Percentiles rank a stretch among this genome's conserved stretches.
Evolutionary conservation across 805 yeast genomes (phyloP).

Genomic region (Metschnikowia gruessii): DNA sequence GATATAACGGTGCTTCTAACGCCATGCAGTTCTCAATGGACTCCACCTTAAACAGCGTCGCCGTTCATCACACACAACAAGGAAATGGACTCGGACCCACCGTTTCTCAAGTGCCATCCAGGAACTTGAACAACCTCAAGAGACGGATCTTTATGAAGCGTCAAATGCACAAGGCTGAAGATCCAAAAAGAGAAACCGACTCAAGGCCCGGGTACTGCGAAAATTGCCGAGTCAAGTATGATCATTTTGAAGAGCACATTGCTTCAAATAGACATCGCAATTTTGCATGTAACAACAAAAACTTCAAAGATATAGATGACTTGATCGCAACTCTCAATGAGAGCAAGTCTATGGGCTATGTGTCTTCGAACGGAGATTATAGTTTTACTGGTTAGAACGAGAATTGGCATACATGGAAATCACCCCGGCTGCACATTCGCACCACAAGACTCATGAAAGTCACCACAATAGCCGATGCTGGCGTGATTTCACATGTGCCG

Average conservation of each 20-base stretch:
- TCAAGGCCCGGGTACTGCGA: constrained; percentile 82
- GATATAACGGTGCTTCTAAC: constrained; percentile 44
- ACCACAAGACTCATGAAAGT: no score
- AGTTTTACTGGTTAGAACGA: constrained; percentile 13
- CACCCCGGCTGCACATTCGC: not conserved
- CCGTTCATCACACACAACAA: constrained; percentile 21
- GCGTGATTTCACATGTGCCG: no score
- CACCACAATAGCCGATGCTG: no score
- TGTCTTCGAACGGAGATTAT: constrained; percentile 42
- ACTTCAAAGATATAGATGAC: constrained; percentile 75
- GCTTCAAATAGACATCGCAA: constrained; percentile 64
- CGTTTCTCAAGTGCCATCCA: constrained; percentile 54
- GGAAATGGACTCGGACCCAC: constrained; percentile 61
- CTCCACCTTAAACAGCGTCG: constrained; percentile 35
- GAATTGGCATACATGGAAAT: not conserved
- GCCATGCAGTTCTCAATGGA: constrained; percentile 42
- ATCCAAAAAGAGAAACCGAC: constrained; percentile 28
- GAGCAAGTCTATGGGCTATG: constrained; percentile 40
- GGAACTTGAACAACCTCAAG: constrained; percentile 47
- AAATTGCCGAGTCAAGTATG: constrained; percentile 83
- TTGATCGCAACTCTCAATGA: constrained; percentile 54
- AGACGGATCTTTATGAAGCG: constrained; percentile 44
- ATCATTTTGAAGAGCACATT: constrained; percentile 75
- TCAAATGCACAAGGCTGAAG: constrained; percentile 27
- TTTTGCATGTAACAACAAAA: constrained; percentile 69